Conservation (phyloP, 1,284 basidiomycete species). For the Trichosporon asahii region DNA sequence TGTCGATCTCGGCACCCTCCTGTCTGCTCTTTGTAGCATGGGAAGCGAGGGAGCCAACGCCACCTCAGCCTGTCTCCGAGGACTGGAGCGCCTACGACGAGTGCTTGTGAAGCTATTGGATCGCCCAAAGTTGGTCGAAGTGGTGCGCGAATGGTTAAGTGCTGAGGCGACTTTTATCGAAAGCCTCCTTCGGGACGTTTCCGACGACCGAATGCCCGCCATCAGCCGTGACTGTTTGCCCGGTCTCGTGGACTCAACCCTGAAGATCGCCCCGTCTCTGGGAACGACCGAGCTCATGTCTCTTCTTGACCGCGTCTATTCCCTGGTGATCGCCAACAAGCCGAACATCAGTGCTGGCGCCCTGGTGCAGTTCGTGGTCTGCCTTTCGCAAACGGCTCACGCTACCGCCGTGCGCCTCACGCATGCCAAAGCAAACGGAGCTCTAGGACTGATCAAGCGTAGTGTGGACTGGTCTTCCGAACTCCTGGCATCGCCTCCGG, state of each 20-base stretch:
- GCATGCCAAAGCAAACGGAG: slow-evolving; percentile 32
- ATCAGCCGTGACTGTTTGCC: slow-evolving; percentile 8
- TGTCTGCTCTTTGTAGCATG: slow-evolving; percentile 10
- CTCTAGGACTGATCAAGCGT: slow-evolving; percentile 32
- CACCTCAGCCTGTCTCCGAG: slow-evolving; percentile 13
- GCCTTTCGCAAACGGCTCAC: slow-evolving; percentile 17
- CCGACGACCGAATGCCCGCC: not conserved
- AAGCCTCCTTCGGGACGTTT: slow-evolving; percentile 4
- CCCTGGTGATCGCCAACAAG: not conserved
- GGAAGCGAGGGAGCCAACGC: not conserved
- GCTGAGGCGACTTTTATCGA: slow-evolving; percentile 13
- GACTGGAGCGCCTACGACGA: slow-evolving; percentile 28
- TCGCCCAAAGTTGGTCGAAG: not conserved
- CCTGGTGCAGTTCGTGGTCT: slow-evolving; percentile 7
- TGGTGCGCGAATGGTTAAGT: slow-evolving; percentile 22
- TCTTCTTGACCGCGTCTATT: slow-evolving; percentile 12
- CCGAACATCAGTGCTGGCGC: not conserved
- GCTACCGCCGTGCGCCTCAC: slow-evolving; percentile 38
- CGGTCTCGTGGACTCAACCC: slow-evolving; percentile 17
- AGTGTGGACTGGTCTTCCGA: slow-evolving; percentile 33
- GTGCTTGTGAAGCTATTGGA: slow-evolving; percentile 25
- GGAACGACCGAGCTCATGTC: slow-evolving; percentile 7
- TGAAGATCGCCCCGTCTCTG: slow-evolving; percentile 13
- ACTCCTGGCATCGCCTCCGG: slow-evolving; percentile 11
- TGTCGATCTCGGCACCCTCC: not conserved